Conservation (phyloP, 2,329 filamentous ascomycete species). For the Pseudocercospora pini-densiflorae region DNA sequence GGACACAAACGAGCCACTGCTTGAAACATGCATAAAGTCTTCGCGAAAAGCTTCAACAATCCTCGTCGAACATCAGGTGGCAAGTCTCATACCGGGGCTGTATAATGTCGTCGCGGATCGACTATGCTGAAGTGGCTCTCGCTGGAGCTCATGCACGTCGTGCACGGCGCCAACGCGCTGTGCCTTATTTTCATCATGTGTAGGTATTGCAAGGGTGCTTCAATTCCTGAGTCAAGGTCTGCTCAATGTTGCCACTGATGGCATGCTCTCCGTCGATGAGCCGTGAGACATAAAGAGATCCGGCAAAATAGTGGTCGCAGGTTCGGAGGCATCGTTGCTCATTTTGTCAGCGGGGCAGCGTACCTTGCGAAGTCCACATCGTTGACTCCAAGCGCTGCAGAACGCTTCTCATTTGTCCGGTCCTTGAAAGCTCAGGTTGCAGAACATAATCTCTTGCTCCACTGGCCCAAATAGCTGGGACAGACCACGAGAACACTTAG, state of each 20-base stretch:
- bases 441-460: constrained; percentile 1
- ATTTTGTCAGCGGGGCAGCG: not conserved
- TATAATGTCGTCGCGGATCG: too few relatives aligned
- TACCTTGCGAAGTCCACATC: not conserved
- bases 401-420: not conserved
- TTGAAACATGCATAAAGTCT: too few relatives aligned
- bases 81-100: too few relatives aligned
- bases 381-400: not conserved
- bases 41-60: too few relatives aligned
- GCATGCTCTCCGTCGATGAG: not conserved
- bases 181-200: not conserved
- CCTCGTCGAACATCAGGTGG: not conserved
- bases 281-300: not conserved
- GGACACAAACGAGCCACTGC: too few relatives aligned
- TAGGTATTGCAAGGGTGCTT: not conserved
- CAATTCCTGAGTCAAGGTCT: not conserved
- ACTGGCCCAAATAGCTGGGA: constrained; percentile 1
- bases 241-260: too few relatives aligned
- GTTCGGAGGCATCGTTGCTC: not conserved
- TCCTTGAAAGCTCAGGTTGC: not conserved
- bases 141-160: not conserved
- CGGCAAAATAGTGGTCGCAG: not conserved
- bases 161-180: too few relatives aligned
- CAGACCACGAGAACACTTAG: constrained; percentile 11
- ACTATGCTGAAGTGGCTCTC: not conserved